Base-by-base conservation (phyloP, 805 yeast species). In the Lachancea waltii region DNA sequence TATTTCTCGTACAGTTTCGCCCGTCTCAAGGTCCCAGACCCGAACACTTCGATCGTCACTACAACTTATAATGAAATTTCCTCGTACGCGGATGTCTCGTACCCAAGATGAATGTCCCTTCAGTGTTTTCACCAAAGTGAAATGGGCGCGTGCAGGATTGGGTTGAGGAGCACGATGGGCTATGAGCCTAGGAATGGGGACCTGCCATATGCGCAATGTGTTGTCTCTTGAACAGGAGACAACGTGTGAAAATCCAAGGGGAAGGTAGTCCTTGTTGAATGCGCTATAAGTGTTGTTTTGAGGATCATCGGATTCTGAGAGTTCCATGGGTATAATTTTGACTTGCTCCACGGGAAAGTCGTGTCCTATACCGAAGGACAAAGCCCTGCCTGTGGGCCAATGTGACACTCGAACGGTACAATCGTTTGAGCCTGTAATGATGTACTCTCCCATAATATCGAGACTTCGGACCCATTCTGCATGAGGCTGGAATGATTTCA, bases 41-140 rank as follows among this genome's bases (percentile, higher is more conserved):
- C 77, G 72, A 23, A 89, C 71, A 1, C 78, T 65, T 45, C 78
- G 78, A 58, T 89, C 97, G 58, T 89, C 97, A 13, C 89, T 70
- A 13, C 82, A 80, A 31, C 86, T 77, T 48, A 73, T 77, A 27
- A 77, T 68, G 0, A 92, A 94, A 48, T 75, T 77, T 1, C 95
- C 95, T 59, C 86, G 95, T 33, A 82, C 62, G 7, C 65, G 64
- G 5, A 87, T 50, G 6, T 77, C 73, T 44, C 81, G 74, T 1
- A 90, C 82, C 97, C 97, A 89, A 7, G 92, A 83, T 35, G 77
- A 75, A 59, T 89, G 97, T 2, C 92, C 96, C 5, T 62, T 51
- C 8, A 85, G 62, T 14, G 77, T 76, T 17, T 69, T 66, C 1
- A 85, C 50, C 18, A 75, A 62, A 49, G 67, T 70, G 2, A 84